Base-by-base conservation (phyloP, 257 asterid genomes). In the Solanum bukasovii region DNA sequence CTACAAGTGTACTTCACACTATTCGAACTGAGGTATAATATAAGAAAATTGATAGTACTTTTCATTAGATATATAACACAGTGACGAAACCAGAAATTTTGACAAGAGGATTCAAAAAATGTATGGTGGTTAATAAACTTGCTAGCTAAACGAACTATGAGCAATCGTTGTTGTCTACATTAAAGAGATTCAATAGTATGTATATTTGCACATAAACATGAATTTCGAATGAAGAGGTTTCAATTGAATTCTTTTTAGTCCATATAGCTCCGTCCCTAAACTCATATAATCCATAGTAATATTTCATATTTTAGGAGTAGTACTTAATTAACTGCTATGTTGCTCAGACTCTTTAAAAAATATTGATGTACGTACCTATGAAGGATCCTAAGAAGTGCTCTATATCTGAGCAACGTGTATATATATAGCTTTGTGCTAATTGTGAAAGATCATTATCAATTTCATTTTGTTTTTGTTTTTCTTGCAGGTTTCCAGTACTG, bases 21-120 rank as follows among this genome's bases (percentile, higher is more conserved):
- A 93, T 94, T 71, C 92, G 88, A 88, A 89, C 93, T 63, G 91
- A 91, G 95, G 95, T 63, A 63, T 63, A 16, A 23, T 63, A 61
- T 1, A 23, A 2, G n/a, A 23, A 49, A 65, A 13, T 13, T 84
- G 63, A 61, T 40, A 67, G 0, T 38, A 20, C 31, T 16, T 81
- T 46, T 81, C 63, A 78, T 61, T 18, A 18, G 9, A 20, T 71
- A 9, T 21, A 71, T 56, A 10, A n/a, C 1, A 4, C 1, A 4
- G 25, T 42, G n/a, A 1, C 1, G 25, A 34, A 44, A 16, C 6
- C 9, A 81, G 40, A 81, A 81, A 46, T 16, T 27, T 46, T 16
- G 33, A 79, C 4, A 2, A 25, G 38, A 13, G 25, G 3, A 33
- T 33, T 33, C 34, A 33, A 33, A 33, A 33, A 33, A 33, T 33